phyloP scores from a whole-genome alignment of 306 rosid species.

The Trifolium dubium region DNA sequence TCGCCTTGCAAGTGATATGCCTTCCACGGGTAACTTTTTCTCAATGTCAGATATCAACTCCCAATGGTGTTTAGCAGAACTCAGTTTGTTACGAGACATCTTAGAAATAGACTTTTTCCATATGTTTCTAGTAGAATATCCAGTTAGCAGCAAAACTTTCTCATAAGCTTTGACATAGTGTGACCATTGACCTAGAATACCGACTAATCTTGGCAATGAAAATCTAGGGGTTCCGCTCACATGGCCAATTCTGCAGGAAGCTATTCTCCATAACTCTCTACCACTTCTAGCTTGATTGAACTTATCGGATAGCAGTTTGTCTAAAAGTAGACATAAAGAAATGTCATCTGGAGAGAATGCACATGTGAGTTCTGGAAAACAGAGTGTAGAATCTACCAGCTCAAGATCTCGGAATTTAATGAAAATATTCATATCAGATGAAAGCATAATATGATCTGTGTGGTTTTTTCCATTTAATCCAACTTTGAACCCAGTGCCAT shows the following conservation, averaged over 20 bases:
- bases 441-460: slow-evolving; percentile 46
- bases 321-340: slow-evolving; percentile 54
- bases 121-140: slow-evolving; percentile 58
- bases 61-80: slow-evolving; percentile 64
- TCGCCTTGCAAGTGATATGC: slow-evolving; percentile 79
- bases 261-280: slow-evolving; percentile 80
- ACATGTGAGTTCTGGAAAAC: slow-evolving; percentile 62
- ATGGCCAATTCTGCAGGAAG: slow-evolving; percentile 65
- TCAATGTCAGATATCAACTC: slow-evolving; percentile 67
- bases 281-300: slow-evolving; percentile 65
- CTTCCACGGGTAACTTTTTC: slow-evolving; percentile 74
- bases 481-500: slow-evolving; percentile 61
- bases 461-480: slow-evolving; percentile 48
- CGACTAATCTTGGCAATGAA: slow-evolving; percentile 61
- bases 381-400: slow-evolving; percentile 57
- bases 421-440: slow-evolving; percentile 51
- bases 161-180: slow-evolving; percentile 77
- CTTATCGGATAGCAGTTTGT: slow-evolving; percentile 51
- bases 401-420: slow-evolving; percentile 61
- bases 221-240: slow-evolving; percentile 52
- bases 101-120: slow-evolving; percentile 57
- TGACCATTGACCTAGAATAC: slow-evolving; percentile 67
- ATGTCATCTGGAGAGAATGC: slow-evolving; percentile 67
- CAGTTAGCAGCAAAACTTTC: slow-evolving; percentile 59
- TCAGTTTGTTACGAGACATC: slow-evolving; percentile 53